phyloP scores from a whole-genome alignment of 352 stramenopile species.

The Phytophthora colocasiae region DNA sequence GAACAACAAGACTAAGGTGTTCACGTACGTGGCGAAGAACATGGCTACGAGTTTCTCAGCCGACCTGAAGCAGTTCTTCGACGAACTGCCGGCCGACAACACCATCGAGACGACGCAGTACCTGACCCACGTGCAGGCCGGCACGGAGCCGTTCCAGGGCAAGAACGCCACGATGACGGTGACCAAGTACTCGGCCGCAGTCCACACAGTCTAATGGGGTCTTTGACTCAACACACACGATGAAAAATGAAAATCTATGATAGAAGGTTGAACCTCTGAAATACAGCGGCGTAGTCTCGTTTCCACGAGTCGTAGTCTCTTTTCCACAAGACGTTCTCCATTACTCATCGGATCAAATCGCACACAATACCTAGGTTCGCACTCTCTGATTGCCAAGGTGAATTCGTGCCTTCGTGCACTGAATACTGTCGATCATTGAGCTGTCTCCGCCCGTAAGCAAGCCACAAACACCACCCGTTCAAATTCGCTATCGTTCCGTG shows the following conservation, averaged over 20 bases:
- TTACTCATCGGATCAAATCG: background rate
- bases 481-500: background rate
- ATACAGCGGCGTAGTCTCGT: background rate
- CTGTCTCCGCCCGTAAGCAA: background rate
- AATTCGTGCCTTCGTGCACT: slow-evolving; percentile 5
- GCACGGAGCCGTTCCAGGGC: slow-evolving; percentile 37
- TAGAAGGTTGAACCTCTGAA: background rate
- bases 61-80: slow-evolving; percentile 40
- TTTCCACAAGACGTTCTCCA: background rate
- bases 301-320: background rate
- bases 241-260: background rate
- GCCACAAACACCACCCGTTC: background rate
- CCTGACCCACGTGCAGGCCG: slow-evolving; percentile 39
- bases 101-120: slow-evolving; percentile 33
- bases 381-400: background rate
- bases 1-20: slow-evolving; percentile 41
- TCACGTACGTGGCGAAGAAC: slow-evolving; percentile 36
- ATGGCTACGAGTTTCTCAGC: slow-evolving; percentile 26
- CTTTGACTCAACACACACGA: background rate
- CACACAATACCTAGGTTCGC: background rate
- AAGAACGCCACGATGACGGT: slow-evolving; percentile 38
- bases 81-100: slow-evolving; percentile 33
- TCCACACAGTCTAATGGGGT: slow-evolving; percentile 3
- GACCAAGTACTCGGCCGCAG: slow-evolving; percentile 29
- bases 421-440: background rate